These are phyloP conservation scores for Ceratocystis cubensis DNA, from an alignment of 2,329 filamentous ascomycete species.

Conservation along the genomic window DNA sequence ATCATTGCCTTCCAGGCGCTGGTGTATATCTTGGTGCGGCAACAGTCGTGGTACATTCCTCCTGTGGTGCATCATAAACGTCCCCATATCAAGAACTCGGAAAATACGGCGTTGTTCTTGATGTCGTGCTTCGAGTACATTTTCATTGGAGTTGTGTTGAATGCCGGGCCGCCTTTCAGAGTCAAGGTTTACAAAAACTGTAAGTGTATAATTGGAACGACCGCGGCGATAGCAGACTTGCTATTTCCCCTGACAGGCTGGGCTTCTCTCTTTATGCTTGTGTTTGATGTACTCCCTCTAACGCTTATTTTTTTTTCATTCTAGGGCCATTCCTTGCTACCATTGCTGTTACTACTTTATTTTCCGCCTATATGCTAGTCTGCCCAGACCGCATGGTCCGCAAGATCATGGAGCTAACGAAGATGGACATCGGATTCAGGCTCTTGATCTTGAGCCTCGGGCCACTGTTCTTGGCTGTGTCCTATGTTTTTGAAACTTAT, in stretches of 20 bases:
- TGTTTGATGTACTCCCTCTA: neutral
- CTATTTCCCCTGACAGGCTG: too few relatives aligned
- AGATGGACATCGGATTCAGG: constrained; percentile 60
- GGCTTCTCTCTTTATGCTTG: too few relatives aligned
- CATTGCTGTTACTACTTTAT: constrained; percentile 51
- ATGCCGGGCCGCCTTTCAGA: constrained; percentile 81
- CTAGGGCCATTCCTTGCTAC: constrained; percentile 73
- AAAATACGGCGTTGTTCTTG: constrained; percentile 85
- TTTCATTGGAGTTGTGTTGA: constrained; percentile 74
- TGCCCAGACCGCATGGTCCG: constrained; percentile 56
- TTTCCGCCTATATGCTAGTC: constrained; percentile 71
- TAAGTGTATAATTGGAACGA: constrained; percentile 32
- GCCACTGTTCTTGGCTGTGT: constrained; percentile 50
- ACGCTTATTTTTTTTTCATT: constrained; percentile 23
- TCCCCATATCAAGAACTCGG: constrained; percentile 77
- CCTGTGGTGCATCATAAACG: constrained; percentile 65
- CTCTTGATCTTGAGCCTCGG: constrained; percentile 60
- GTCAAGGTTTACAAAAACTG: constrained; percentile 68
- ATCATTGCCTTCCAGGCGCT: constrained; percentile 65
- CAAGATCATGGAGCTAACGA: constrained; percentile 73
- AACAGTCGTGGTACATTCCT: constrained; percentile 70
- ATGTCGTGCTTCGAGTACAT: constrained; percentile 93
- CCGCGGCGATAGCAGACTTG: neutral
- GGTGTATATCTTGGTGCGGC: constrained; percentile 60
- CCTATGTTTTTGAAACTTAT: constrained; percentile 60